A percentile compares a stretch with the other conserved stretches of the same genome.
These are phyloP conservation scores for Jimgerdemannia flammicorona DNA, from an alignment of 192 early-diverging fungal species.

Conservation along the genomic window DNA sequence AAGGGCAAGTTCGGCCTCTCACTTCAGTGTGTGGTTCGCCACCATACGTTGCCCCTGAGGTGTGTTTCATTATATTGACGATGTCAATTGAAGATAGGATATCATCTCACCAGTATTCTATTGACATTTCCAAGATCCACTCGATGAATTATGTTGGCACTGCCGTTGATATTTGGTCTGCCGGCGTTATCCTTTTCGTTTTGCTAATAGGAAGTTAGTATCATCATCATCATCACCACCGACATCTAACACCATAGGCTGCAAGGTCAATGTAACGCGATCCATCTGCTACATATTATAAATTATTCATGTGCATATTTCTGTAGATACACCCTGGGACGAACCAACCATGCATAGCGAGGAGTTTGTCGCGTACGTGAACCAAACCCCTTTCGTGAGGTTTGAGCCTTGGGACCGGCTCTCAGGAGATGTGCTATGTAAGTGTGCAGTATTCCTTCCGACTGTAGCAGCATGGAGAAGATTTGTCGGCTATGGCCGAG, in stretches of 20 bases:
- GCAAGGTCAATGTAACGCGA: too few species aligned
- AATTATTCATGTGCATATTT: neutral
- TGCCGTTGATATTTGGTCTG: conserved; percentile 64
- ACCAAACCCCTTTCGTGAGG: conserved; percentile 20
- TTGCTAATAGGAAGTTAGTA: conserved; percentile 64
- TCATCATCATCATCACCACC: neutral
- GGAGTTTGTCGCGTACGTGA: conserved; percentile 50
- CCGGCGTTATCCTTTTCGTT: conserved; percentile 68
- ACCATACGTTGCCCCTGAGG: conserved; percentile 65
- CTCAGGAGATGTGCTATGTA: conserved; percentile 39
- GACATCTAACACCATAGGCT: neutral
- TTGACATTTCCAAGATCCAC: conserved; percentile 37
- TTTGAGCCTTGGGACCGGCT: conserved; percentile 53
- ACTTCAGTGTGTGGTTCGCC: conserved; percentile 71
- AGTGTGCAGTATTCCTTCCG: neutral
- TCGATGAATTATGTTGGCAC: conserved; percentile 53
- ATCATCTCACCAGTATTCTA: neutral
- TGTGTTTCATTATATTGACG: neutral
- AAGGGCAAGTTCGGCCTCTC: conserved; percentile 48
- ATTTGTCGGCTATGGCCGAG: too few species aligned
- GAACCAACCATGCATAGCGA: conserved; percentile 55
- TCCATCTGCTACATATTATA: too few species aligned
- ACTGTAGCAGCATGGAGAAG: too few species aligned
- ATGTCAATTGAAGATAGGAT: neutral
- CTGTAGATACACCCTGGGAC: conserved; percentile 65